phyloP scores from a whole-genome alignment of 768 basidiomycete species.

The Hydnum rufescens region DNA sequence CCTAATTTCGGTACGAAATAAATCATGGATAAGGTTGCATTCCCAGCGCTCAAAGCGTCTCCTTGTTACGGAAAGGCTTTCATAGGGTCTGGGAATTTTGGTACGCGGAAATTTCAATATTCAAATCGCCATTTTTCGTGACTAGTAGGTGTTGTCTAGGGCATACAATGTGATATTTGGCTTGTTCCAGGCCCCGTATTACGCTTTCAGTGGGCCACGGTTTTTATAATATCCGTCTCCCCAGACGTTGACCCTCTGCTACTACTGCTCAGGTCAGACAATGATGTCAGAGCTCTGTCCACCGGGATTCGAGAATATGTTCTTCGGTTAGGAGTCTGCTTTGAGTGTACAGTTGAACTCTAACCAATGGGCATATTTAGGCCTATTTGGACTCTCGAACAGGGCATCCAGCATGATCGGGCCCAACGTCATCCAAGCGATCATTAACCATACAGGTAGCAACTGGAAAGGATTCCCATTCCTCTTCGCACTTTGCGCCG shows the following conservation, averaged over 20 bases:
- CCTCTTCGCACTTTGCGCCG: constrained; percentile 47
- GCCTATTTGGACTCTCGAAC: constrained; percentile 65
- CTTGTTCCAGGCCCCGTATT: constrained; percentile 72
- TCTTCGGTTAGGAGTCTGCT: constrained; percentile 11
- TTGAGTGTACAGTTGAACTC: neutral
- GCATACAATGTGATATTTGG: constrained; percentile 66
- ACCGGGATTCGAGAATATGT: constrained; percentile 73
- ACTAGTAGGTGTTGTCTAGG: too few species aligned
- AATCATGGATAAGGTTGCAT: constrained; percentile 1
- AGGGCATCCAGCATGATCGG: constrained; percentile 76
- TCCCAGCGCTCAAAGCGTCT: neutral
- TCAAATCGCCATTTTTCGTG: too few species aligned
- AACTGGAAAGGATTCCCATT: constrained; percentile 80
- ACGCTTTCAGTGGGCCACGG: constrained; percentile 35
- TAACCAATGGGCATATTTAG: constrained; percentile 49
- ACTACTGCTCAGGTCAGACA: constrained; percentile 12
- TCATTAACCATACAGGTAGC: constrained; percentile 39
- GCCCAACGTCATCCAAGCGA: constrained; percentile 68
- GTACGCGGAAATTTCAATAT: too few species aligned
- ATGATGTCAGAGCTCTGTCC: constrained; percentile 47
- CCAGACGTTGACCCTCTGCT: neutral
- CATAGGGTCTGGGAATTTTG: constrained; percentile 82
- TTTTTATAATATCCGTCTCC: too few species aligned
- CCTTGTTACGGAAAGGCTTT: constrained; percentile 29
- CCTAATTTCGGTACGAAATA: constrained; percentile 34